phyloP scores from a whole-genome alignment of 352 stramenopile genomes.

The Globisporangium cederbergense region DNA sequence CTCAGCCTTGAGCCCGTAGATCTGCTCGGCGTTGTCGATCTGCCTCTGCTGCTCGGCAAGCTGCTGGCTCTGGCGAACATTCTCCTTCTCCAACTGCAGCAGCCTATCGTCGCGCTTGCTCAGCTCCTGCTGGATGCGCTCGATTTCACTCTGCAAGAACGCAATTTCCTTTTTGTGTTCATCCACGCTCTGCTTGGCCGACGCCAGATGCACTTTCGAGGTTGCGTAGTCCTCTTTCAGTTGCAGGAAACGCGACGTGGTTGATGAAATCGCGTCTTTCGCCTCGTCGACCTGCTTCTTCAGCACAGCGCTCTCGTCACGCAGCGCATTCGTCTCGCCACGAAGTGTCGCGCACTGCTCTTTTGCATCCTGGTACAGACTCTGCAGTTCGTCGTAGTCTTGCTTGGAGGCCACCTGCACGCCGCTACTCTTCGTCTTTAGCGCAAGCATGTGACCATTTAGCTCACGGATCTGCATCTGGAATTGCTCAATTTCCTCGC shows the following conservation, averaged over 20 bases:
- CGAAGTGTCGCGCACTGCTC: slow-evolving; percentile 41
- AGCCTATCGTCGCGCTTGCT: slow-evolving; percentile 28
- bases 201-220: slow-evolving; percentile 39
- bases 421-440: slow-evolving; percentile 19
- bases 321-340: slow-evolving; percentile 51
- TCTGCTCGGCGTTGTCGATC: slow-evolving; percentile 20
- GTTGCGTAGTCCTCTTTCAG: slow-evolving; percentile 59
- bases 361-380: slow-evolving; percentile 22
- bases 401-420: slow-evolving; percentile 18
- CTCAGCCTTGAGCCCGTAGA: slow-evolving; percentile 20
- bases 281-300: slow-evolving; percentile 38
- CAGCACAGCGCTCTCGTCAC: slow-evolving; percentile 38
- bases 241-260: slow-evolving; percentile 56
- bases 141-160: slow-evolving; percentile 43
- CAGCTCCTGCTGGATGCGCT: slow-evolving; percentile 29
- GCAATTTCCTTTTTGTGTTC: slow-evolving; percentile 34
- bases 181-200: slow-evolving; percentile 27
- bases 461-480: slow-evolving; percentile 28
- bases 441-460: slow-evolving; percentile 25
- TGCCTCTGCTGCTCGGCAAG: slow-evolving; percentile 15
- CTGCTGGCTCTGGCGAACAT: slow-evolving; percentile 22
- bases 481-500: slow-evolving; percentile 14
- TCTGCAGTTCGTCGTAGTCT: slow-evolving; percentile 24
- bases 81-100: slow-evolving; percentile 22
- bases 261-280: slow-evolving; percentile 26